These are phyloP conservation scores for Aphanoascus verrucosus DNA, from an alignment of 2,329 filamentous ascomycete genomes.

Conservation along the genomic window DNA sequence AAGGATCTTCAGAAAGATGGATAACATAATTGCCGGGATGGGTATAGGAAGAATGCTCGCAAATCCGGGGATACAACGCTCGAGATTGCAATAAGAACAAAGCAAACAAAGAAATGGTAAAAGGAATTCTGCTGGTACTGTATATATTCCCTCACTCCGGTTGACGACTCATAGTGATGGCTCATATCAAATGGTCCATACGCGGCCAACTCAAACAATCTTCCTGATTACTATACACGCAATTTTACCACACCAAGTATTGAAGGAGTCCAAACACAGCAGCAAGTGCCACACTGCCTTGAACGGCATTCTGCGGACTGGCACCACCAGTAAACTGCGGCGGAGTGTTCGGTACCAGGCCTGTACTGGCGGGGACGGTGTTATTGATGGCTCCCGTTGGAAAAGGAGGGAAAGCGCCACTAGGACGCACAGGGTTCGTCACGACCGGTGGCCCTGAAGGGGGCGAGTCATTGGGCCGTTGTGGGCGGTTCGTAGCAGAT, in stretches of 20 bases:
- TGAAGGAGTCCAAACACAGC: slow-evolving; percentile 11
- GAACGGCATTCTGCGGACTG: slow-evolving; percentile 6
- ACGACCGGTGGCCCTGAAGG: neutral
- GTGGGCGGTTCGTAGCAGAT: slow-evolving; percentile 1
- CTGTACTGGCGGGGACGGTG: neutral
- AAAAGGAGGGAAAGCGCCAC: neutral
- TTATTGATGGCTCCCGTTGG: neutral
- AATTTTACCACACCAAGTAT: slow-evolving; percentile 4
- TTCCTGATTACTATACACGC: too few species aligned
- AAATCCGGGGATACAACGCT: too few species aligned
- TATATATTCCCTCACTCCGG: too few species aligned
- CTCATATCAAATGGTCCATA: too few species aligned
- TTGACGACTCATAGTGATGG: too few species aligned
- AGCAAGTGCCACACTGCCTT: slow-evolving; percentile 10
- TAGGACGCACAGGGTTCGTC: slow-evolving; percentile 1
- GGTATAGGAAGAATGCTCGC: too few species aligned
- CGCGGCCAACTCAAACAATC: too few species aligned
- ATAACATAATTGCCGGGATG: too few species aligned
- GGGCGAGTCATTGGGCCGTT: neutral
- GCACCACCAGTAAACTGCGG: slow-evolving; percentile 13
- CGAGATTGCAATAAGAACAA: too few species aligned
- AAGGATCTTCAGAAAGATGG: too few species aligned
- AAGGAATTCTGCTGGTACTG: too few species aligned
- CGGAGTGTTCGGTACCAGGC: neutral
- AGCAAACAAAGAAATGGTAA: too few species aligned